Evolutionary conservation across 805 yeast genomes (phyloP).

Genomic region (Ascoidea rubescens): DNA sequence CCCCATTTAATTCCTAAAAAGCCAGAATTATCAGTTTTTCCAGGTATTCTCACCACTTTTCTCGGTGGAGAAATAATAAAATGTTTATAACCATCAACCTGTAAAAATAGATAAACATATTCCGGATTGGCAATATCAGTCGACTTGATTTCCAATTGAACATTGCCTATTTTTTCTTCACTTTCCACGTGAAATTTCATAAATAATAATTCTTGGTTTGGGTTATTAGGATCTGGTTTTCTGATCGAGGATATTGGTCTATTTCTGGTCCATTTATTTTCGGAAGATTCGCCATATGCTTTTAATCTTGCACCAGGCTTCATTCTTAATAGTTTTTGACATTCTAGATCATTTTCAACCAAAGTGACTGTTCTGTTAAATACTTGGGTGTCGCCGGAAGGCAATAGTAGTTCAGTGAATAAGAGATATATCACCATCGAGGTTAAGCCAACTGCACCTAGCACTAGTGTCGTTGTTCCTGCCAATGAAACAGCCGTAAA

Average conservation of each 20-base stretch:
- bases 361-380: neutral
- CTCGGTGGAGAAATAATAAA: neutral
- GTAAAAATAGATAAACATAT: too few species aligned
- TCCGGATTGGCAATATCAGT: neutral
- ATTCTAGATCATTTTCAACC: neutral
- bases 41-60: neutral
- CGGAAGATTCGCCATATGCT: neutral
- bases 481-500: too few species aligned
- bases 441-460: neutral
- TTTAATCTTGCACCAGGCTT: neutral
- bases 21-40: neutral
- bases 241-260: neutral
- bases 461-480: neutral
- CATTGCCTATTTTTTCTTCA: neutral
- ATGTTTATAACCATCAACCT: neutral
- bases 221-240: neutral
- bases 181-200: neutral
- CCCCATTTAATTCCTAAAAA: neutral
- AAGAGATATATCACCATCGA: neutral
- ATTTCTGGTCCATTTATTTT: neutral
- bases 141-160: neutral
- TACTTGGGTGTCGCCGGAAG: too few species aligned
- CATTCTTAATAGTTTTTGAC: neutral
- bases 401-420: neutral
- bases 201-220: neutral